Percentiles rank a stretch among this genome's conserved stretches.
phyloP scores from a whole-genome alignment of 495 filamentous ascomycete genomes.

The Niebla homalea region DNA sequence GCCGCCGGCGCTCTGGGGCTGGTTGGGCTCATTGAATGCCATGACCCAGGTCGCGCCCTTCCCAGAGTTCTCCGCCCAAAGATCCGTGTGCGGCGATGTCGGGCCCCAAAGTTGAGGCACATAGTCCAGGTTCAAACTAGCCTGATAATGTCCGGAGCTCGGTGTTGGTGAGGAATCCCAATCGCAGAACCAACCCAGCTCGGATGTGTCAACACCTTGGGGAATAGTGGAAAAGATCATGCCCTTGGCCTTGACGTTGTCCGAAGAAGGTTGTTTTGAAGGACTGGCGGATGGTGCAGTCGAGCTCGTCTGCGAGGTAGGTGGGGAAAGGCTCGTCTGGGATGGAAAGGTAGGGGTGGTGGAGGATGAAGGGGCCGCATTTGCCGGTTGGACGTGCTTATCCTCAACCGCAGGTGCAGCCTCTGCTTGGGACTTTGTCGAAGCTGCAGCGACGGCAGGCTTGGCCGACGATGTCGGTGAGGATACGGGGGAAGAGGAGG shows the following conservation, averaged over 20 bases:
- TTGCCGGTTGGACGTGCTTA: background rate
- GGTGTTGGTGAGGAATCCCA: slow-evolving; percentile 14
- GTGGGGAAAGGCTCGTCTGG: background rate
- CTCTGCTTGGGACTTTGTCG: background rate
- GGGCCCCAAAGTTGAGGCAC: slow-evolving; percentile 8
- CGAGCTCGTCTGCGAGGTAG: no score
- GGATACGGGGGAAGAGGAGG: no score
- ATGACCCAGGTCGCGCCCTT: slow-evolving; percentile 9
- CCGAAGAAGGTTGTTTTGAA: no score
- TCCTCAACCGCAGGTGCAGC: background rate
- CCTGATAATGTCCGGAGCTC: slow-evolving; percentile 5
- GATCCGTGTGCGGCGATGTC: slow-evolving; percentile 2
- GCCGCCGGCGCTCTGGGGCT: slow-evolving; percentile 4
- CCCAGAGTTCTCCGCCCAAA: slow-evolving; percentile 9
- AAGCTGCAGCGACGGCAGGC: background rate
- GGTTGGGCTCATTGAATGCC: slow-evolving; percentile 14
- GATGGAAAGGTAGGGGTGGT: background rate
- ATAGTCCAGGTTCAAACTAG: slow-evolving; percentile 4
- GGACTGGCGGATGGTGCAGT: no score
- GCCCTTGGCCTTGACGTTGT: no score
- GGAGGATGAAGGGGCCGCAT: background rate
- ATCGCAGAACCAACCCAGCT: slow-evolving; percentile 7
- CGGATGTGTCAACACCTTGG: background rate
- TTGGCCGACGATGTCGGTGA: background rate
- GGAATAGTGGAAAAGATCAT: no score